Percentiles rank a stretch among this genome's conserved stretches.
phyloP scores from a whole-genome alignment of 306 rosid species.

The Fagus sylvatica region DNA sequence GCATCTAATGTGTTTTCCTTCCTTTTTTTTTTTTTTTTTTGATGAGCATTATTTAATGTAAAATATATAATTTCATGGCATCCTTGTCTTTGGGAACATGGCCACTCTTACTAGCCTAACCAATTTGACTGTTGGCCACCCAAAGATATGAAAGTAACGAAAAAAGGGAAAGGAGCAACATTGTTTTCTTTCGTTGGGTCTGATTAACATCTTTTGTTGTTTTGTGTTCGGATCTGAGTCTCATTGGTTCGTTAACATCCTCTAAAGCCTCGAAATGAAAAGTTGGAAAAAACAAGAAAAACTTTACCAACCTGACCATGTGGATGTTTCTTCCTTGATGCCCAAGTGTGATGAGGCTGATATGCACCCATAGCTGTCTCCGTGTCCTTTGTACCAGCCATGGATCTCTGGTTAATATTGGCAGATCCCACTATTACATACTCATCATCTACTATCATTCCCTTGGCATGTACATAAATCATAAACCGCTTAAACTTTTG shows the following conservation, averaged over 20 bases:
- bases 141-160: not conserved
- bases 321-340: constrained; percentile 54
- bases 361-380: constrained; percentile 98
- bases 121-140: not conserved
- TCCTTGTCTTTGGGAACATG: too few species aligned
- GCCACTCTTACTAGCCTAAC: not conserved
- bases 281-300: constrained; percentile 1
- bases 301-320: constrained; percentile 67
- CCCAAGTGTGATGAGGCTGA: constrained; percentile 89
- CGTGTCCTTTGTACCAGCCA: constrained; percentile 94
- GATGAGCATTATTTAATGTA: not conserved
- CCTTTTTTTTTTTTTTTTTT: too few species aligned
- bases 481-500: constrained; percentile 55
- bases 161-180: too few species aligned
- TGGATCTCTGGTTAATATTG: constrained; percentile 93
- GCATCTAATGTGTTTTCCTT: too few species aligned
- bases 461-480: constrained; percentile 98
- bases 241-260: not conserved
- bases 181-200: too few species aligned
- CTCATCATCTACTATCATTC: constrained; percentile 89
- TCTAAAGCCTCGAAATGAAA: not conserved
- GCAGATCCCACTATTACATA: constrained; percentile 90
- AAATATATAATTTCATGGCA: too few species aligned
- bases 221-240: too few species aligned
- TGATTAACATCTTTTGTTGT: too few species aligned